phyloP scores from a whole-genome alignment of 2,329 filamentous ascomycete genomes.

The Neopestalotiopsis rosae region DNA sequence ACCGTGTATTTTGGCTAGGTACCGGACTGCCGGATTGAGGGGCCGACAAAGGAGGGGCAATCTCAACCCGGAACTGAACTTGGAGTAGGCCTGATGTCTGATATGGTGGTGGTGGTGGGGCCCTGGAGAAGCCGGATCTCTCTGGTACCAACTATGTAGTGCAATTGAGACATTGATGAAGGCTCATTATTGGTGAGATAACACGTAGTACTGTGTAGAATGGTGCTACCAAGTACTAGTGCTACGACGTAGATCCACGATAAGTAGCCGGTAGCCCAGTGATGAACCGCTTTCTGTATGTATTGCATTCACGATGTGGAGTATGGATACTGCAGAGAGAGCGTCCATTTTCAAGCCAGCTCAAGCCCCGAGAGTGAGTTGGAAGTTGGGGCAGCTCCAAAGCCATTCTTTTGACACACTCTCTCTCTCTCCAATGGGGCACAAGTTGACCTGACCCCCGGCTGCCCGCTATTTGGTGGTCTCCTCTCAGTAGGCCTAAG shows the following conservation, averaged over 20 bases:
- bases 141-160: too few relatives aligned
- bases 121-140: background rate
- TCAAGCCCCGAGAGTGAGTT: too few relatives aligned
- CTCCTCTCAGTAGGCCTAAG: background rate
- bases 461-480: background rate
- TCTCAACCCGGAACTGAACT: background rate
- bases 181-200: too few relatives aligned
- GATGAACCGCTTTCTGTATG: background rate
- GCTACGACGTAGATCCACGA: background rate
- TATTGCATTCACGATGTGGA: too few relatives aligned
- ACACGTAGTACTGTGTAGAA: too few relatives aligned
- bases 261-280: background rate
- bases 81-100: background rate
- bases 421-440: background rate
- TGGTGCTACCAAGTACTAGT: too few relatives aligned
- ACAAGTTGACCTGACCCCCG: background rate
- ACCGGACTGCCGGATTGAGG: background rate
- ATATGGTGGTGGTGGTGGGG: background rate
- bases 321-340: too few relatives aligned
- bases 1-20: background rate
- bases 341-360: too few relatives aligned
- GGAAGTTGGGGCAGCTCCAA: too few relatives aligned
- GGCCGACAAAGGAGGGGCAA: background rate
- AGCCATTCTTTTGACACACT: too few relatives aligned
- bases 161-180: too few relatives aligned